Evolutionary conservation across 1,284 basidiomycete genomes (phyloP), one percentile per base, ranked within the genome.

Genomic region (Microbotryum violaceum): DNA sequence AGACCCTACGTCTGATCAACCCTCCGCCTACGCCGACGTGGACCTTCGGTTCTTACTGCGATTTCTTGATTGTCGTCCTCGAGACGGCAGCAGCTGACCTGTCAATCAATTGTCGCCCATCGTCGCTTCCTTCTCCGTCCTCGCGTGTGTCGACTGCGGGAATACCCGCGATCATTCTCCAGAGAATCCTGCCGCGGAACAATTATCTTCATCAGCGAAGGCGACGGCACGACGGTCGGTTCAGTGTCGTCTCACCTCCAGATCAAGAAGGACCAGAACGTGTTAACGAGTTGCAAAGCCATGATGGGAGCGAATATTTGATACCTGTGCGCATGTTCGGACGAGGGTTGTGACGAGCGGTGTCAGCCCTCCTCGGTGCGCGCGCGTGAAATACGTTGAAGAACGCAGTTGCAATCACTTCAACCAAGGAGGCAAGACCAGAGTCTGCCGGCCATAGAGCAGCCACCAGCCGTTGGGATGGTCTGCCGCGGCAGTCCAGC

Each of bases 261-360:
- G 56, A 70, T 65, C n/a, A 63, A 49, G 61, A 58, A 62, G 2
- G 63, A 59, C 62, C 61, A 71, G 64, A 94, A 94, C 23, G 93
- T 68, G 74, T 96, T 94, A 71, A 97, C 80, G 63, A 83, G 71
- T 74, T 91, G 90, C 16, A 97, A 79, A 1, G 89, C 76, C 14
- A 85, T 70, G 61, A 96, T 79, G 0, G 91, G 87, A 0, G 75
- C 68, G 70, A 92, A 89, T 55, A 93, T 83, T 72, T 91, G 88
- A 71, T 85, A 86, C 71, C 67, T 68, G 46, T 68, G 46, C 42
- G 37, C 12, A 42, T 18, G 37, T 18, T 16, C 5, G 37, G 12
- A 42, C 37, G 6, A 18, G 3, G 16, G 16, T 42, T 12, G 12
- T 18, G 12, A 16, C 12, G 37, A 42, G 4, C 37, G 37, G 37